Percentiles rank a stretch among this genome's conserved stretches.
Evolutionary conservation across 306 rosid genomes (phyloP).

Genomic region (Crotalaria pallida): DNA sequence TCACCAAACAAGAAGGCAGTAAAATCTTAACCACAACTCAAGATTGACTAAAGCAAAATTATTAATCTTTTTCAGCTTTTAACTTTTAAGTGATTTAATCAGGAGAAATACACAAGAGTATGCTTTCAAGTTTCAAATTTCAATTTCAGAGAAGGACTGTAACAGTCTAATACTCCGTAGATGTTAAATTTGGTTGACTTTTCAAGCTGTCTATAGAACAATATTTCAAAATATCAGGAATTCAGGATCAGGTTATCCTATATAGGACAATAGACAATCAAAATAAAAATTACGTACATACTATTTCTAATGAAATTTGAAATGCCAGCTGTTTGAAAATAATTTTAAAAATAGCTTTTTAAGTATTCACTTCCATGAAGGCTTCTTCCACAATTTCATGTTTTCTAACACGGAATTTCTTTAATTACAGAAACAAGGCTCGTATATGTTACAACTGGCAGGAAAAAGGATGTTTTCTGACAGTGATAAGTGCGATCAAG

Average conservation of each 20-base stretch:
- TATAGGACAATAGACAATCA: background rate
- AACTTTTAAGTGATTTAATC: background rate
- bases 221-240: background rate
- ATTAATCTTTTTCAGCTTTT: background rate
- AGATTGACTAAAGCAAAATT: background rate
- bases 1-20: background rate
- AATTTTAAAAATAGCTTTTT: slow-evolving; percentile 11
- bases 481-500: background rate
- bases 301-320: slow-evolving; percentile 6
- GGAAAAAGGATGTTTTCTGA: background rate
- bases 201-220: background rate
- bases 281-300: background rate
- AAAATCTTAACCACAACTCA: background rate
- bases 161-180: too few relatives aligned
- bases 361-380: background rate
- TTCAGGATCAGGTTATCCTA: background rate
- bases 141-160: slow-evolving; percentile 1
- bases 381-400: background rate
- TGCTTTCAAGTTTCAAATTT: slow-evolving; percentile 10
- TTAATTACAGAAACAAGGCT: background rate
- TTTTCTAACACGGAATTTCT: background rate
- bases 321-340: background rate
- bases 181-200: background rate
- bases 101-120: background rate
- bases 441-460: background rate